These are phyloP conservation scores for Lunasporangiospora selenospora DNA, from an alignment of 192 early-diverging fungal genomes.

Conservation along the genomic window DNA sequence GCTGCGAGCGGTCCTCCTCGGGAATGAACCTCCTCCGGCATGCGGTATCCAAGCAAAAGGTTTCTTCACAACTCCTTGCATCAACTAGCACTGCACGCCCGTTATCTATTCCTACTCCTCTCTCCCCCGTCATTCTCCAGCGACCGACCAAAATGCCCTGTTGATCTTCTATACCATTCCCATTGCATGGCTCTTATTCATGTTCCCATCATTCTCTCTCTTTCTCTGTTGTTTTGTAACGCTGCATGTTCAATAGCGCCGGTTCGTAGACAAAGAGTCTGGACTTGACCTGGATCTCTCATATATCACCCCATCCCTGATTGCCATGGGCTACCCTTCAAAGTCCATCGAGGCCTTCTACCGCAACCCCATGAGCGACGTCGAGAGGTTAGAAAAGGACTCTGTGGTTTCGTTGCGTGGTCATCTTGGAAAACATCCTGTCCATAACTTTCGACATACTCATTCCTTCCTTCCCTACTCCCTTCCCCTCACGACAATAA, in stretches of 20 bases:
- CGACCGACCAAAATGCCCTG: too few relatives aligned
- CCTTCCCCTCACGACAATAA: neutral
- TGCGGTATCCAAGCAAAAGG: constrained; percentile 45
- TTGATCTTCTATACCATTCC: too few relatives aligned
- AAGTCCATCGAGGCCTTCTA: constrained; percentile 59
- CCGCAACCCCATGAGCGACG: constrained; percentile 59
- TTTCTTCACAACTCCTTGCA: neutral
- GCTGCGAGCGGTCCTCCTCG: neutral
- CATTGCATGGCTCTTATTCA: neutral
- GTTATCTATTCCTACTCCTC: neutral
- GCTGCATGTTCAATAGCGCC: constrained; percentile 15
- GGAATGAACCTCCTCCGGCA: constrained; percentile 43
- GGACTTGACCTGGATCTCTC: constrained; percentile 53
- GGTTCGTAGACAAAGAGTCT: constrained; percentile 45
- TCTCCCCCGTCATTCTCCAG: neutral
- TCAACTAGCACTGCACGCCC: too few relatives aligned
- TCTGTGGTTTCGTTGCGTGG: too few relatives aligned
- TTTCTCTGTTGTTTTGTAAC: neutral
- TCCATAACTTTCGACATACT: neutral
- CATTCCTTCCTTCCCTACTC: neutral
- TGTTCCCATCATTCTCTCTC: neutral
- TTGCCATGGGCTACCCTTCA: constrained; percentile 68
- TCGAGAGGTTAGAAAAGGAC: constrained; percentile 51
- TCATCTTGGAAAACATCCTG: neutral
- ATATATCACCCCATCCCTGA: constrained; percentile 59